Conservation (phyloP, 2,329 filamentous ascomycete genomes). For the Pyrenophora seminiperda region DNA sequence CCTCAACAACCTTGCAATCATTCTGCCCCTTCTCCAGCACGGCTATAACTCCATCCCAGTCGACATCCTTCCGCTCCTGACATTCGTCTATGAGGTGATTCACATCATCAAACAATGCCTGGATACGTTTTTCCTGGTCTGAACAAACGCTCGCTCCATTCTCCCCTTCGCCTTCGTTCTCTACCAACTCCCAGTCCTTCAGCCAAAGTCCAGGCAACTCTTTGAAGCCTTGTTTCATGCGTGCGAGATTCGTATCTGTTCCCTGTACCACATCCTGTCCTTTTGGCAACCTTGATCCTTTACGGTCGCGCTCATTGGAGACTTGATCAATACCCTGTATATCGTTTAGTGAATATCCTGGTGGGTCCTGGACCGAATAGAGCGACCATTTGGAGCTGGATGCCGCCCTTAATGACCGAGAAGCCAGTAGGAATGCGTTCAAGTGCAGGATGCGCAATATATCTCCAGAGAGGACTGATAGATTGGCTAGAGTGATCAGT, state of each 20-base stretch:
- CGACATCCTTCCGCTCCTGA: not conserved
- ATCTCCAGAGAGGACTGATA: not conserved
- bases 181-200: not conserved
- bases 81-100: not conserved
- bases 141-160: not conserved
- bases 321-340: not conserved
- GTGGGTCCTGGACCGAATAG: not conserved
- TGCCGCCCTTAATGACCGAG: not conserved
- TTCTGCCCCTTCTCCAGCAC: not conserved
- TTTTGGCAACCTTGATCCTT: not conserved
- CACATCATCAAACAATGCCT: not conserved
- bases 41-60: not conserved
- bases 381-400: not conserved
- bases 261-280: not conserved
- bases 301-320: not conserved
- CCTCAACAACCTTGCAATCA: not conserved
- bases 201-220: not conserved
- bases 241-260: not conserved
- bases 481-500: not conserved
- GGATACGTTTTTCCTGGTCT: not conserved
- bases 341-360: not conserved
- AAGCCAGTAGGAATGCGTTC: not conserved
- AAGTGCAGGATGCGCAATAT: not conserved
- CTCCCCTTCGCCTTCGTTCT: not conserved
- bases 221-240: not conserved